Conservation (phyloP, 257 asterid genomes). For the Solanum bukasovii region DNA sequence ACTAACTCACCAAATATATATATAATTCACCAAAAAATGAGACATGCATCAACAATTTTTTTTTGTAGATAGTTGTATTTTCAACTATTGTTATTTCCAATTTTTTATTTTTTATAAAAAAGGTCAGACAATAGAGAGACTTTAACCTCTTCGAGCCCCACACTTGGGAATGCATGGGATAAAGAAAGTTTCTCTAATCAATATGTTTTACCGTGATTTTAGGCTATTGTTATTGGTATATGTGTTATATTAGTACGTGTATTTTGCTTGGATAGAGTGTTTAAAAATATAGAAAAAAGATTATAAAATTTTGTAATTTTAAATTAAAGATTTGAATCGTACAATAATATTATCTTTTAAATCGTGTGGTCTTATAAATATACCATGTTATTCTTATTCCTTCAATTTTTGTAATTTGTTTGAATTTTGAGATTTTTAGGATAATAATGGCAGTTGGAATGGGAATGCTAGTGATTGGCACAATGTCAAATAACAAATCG, state of each 20-base stretch:
- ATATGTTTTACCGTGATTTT: not conserved
- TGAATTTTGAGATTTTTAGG: conserved; percentile 23
- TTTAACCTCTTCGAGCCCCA: not conserved
- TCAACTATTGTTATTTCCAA: no score
- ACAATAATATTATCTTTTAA: not conserved
- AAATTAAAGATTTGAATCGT: not conserved
- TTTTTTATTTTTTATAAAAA: no score
- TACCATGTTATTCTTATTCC: not conserved
- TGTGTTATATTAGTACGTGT: not conserved
- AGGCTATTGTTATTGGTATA: not conserved
- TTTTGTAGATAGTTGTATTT: not conserved
- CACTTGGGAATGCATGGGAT: not conserved
- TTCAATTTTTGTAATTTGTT: not conserved
- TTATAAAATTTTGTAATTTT: not conserved
- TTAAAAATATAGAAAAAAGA: not conserved
- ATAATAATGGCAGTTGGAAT: conserved; percentile 49
- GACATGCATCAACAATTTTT: not conserved
- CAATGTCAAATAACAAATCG: conserved; percentile 55
- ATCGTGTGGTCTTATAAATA: not conserved
- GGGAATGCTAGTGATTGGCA: conserved; percentile 67
- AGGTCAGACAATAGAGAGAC: not conserved
- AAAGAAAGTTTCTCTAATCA: not conserved
- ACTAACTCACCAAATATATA: not conserved
- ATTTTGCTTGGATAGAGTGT: not conserved
- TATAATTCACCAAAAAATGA: not conserved